Conservation (phyloP, 78 protist genomes). For the Isochrysis galbana region DNA sequence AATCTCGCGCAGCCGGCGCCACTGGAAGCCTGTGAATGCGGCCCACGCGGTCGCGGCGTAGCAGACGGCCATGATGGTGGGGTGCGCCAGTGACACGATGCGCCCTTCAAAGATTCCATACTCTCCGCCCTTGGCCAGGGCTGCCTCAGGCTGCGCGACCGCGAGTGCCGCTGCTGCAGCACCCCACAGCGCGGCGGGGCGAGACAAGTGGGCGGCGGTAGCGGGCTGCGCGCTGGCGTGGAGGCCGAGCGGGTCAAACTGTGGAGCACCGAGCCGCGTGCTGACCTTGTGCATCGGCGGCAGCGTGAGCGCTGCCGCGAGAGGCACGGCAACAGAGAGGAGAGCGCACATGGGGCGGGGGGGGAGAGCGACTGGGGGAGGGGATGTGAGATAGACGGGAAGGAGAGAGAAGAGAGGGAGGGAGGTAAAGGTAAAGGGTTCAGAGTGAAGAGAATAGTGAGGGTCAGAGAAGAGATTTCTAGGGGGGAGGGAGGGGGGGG, state of each 20-base stretch:
- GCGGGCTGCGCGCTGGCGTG: not conserved
- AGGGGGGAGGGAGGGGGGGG: no score
- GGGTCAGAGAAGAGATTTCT: no score
- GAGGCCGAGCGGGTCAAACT: not conserved
- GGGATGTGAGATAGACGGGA: no score
- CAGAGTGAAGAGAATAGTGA: no score
- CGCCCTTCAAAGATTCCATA: not conserved
- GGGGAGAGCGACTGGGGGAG: no score
- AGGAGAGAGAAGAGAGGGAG: no score
- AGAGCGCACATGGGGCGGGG: no score
- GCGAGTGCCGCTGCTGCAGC: not conserved
- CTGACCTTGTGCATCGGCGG: no score
- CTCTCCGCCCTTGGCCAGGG: conserved; percentile 16
- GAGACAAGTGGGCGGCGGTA: not conserved
- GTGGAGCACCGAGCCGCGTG: no score
- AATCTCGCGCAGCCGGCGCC: conserved; percentile 15
- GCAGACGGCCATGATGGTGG: not conserved
- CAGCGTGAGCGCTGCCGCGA: no score
- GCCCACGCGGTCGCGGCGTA: not conserved
- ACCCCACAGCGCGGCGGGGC: not conserved
- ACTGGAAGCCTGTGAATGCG: conserved; percentile 8
- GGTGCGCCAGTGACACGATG: not conserved
- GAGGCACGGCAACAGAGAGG: no score
- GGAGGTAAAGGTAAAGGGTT: no score
- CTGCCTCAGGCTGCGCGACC: not conserved